These are phyloP conservation scores for Thelonectria rubi DNA, from an alignment of 2,329 filamentous ascomycete genomes.

Conservation along the genomic window DNA sequence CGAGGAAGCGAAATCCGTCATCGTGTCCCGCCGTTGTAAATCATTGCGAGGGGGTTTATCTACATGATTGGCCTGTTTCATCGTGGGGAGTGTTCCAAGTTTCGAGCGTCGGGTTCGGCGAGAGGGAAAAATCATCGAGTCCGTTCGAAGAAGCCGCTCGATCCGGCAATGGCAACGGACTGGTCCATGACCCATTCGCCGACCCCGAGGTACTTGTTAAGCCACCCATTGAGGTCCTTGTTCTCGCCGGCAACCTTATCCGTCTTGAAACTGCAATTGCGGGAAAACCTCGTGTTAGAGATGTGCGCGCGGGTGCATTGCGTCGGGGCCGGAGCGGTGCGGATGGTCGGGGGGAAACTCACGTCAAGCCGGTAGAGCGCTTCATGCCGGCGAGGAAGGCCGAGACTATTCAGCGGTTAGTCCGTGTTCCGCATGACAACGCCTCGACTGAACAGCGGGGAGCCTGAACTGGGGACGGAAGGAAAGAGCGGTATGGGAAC, in stretches of 20 bases:
- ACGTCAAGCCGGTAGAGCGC: constrained; percentile 97
- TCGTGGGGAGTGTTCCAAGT: background rate
- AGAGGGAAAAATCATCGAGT: constrained; percentile 66
- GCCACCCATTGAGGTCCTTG: constrained; percentile 85
- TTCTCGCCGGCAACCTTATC: constrained; percentile 83
- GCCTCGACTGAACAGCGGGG: background rate
- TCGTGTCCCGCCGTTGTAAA: constrained; percentile 9
- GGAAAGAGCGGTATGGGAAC: constrained; percentile 46
- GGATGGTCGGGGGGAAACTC: constrained; percentile 57
- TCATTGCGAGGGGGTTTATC: background rate
- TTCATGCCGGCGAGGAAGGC: constrained; percentile 97
- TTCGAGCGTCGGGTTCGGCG: background rate
- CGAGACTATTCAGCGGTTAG: constrained; percentile 71
- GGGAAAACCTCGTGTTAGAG: constrained; percentile 46
- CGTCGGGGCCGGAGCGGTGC: background rate
- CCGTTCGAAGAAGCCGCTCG: constrained; percentile 90
- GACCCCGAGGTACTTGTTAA: constrained; percentile 91
- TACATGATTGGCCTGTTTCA: background rate
- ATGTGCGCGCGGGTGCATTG: background rate
- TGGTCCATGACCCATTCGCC: constrained; percentile 99
- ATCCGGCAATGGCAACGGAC: constrained; percentile 89
- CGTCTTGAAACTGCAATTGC: constrained; percentile 80
- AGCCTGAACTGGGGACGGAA: background rate
- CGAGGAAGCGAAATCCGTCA: constrained; percentile 6
- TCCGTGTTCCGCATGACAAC: background rate